Evolutionary conservation across 2,329 filamentous ascomycete species (phyloP), one percentile per base, ranked within the genome.

Genomic region (Thelonectria blattea): DNA sequence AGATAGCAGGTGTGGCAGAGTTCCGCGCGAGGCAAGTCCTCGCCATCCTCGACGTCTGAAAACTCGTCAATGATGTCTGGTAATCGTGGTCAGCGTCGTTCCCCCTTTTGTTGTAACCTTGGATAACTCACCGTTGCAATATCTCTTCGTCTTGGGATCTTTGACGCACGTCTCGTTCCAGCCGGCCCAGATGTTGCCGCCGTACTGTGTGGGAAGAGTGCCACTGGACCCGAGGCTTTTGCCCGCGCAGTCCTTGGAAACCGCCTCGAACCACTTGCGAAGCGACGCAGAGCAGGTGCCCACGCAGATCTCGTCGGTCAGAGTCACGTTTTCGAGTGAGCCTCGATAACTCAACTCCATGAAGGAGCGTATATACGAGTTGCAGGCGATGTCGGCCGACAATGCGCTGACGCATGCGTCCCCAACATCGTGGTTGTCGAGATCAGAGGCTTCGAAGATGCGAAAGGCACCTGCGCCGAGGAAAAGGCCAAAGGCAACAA

Each of bases 1-100:
- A 43, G 32, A 52, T 67, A 68, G 59, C 71, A 73, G 43, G 46
- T 42, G 5, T 55, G 64, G 50, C 71, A 73, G 11, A 73, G 51
- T 49, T 73, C 67, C 5, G 43, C 41, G 1, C 52, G 8, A 1
- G 67, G 67, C 65, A 71, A 70, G 0, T 68, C 47, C 1, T 58
- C n/a, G 8, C 50, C 27, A n/a, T 32, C 58, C 4, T 46, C 12
- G 1, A 69, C 59, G 2, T 30, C 20, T 1, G 63, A 60, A 48
- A 71, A 73, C 15, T 50, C 20, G 8, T 49, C 52, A 1, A 68
- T 58, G 5, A 66, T 54, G 27, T 67, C 65, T 64, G 17, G 6
- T 51, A 49, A 45, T 18, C 10, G 42, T 41, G 18, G 27, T 60
- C 18, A 62, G 56, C 30, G 30, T 32, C 30, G 11, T 32, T 32